Conservation (phyloP, 176 grass and related monocot species). For the Puccinellia tenuiflora region DNA sequence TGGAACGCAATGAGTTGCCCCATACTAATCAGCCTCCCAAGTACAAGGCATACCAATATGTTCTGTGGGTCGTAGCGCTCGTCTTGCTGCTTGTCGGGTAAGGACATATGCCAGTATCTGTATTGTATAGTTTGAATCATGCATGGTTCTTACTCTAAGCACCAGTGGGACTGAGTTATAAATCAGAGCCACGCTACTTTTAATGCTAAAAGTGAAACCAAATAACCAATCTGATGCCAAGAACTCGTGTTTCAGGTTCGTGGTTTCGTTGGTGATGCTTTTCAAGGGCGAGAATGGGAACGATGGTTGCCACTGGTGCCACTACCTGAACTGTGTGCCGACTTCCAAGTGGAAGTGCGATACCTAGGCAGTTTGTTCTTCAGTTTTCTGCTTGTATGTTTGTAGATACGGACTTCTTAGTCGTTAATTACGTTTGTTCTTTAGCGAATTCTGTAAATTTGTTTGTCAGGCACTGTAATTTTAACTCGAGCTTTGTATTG, state of each 20-base stretch:
- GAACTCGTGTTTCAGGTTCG: constrained; percentile 39
- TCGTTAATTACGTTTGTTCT: constrained; percentile 23
- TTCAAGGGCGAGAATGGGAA: constrained; percentile 88
- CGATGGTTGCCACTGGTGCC: constrained; percentile 91
- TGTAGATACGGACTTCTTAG: constrained; percentile 29
- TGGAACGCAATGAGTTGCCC: constrained; percentile 64
- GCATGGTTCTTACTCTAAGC: neutral
- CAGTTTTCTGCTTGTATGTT: constrained; percentile 24
- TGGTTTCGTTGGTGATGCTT: constrained; percentile 78
- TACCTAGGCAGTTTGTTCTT: constrained; percentile 26
- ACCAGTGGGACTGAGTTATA: neutral
- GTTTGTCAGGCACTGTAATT: neutral
- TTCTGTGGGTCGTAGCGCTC: constrained; percentile 66
- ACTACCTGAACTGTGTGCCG: constrained; percentile 89
- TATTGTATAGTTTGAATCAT: neutral
- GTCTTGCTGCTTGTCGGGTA: constrained; percentile 74
- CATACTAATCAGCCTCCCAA: constrained; percentile 80
- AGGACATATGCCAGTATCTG: constrained; percentile 13
- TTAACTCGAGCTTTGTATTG: neutral
- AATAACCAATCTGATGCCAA: neutral
- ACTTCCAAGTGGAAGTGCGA: constrained; percentile 91
- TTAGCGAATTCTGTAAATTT: constrained; percentile 28
- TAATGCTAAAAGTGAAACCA: too few relatives aligned
- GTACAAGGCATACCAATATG: constrained; percentile 86
- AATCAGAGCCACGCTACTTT: neutral